Evolutionary conservation across 1,284 basidiomycete species (phyloP).

Genomic region (Boletus semigastroideus): DNA sequence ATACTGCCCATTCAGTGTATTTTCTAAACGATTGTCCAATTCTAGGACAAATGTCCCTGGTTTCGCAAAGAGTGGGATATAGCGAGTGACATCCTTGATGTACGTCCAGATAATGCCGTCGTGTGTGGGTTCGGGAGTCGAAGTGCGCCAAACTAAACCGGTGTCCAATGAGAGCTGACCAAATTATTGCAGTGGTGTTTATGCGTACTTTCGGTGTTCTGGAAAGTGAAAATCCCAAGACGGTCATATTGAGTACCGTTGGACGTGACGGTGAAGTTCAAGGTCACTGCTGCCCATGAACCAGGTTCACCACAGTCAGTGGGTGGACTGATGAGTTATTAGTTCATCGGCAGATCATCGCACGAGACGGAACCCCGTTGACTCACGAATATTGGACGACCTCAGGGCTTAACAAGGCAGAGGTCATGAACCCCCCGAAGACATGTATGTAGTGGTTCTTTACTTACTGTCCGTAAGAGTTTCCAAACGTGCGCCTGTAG

Average conservation of each 20-base stretch:
- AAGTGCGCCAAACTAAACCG: constrained; percentile 68
- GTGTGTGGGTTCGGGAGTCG: constrained; percentile 70
- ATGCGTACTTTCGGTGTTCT: constrained; percentile 68
- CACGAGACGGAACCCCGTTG: background rate
- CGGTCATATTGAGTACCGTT: constrained; percentile 80
- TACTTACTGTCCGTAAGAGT: constrained; percentile 65
- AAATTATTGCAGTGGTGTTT: background rate
- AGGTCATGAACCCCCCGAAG: background rate
- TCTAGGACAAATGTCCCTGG: constrained; percentile 69
- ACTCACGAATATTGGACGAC: constrained; percentile 63
- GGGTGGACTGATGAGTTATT: constrained; percentile 51
- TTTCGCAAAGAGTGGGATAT: constrained; percentile 65
- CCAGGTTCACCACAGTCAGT: constrained; percentile 68
- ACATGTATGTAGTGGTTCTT: background rate
- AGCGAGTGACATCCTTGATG: constrained; percentile 73
- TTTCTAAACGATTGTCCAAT: constrained; percentile 65
- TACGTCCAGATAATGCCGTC: constrained; percentile 80
- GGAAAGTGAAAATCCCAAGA: constrained; percentile 69
- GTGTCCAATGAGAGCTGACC: background rate
- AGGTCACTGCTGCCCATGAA: constrained; percentile 71
- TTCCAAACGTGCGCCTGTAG: constrained; percentile 65
- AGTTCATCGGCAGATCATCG: constrained; percentile 2
- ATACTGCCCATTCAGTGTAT: constrained; percentile 63
- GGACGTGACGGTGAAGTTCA: constrained; percentile 76
- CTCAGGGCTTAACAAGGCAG: constrained; percentile 48